Percentiles rank a stretch among this genome's conserved stretches.
Evolutionary conservation across 2,329 filamentous ascomycete genomes (phyloP).

Genomic region (Phaeosphaeria sp.): DNA sequence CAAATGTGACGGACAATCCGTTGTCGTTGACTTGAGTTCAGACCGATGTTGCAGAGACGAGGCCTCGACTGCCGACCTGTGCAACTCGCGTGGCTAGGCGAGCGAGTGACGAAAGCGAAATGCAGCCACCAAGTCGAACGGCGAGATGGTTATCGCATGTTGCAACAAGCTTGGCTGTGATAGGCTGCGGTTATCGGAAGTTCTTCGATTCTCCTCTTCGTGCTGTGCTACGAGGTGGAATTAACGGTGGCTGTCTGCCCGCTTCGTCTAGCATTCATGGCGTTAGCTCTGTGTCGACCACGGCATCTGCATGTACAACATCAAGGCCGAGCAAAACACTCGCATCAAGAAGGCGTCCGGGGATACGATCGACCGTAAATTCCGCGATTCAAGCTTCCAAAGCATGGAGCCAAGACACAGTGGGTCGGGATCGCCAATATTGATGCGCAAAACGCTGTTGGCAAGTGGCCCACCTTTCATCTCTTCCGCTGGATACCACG

Average conservation of each 20-base stretch:
- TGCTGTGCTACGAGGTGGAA: constrained; percentile 7
- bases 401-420: neutral
- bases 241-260: constrained; percentile 2
- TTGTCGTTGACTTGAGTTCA: neutral
- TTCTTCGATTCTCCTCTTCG: constrained; percentile 16
- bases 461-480: neutral
- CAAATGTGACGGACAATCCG: neutral
- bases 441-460: neutral
- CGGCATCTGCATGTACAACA: neutral
- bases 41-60: neutral
- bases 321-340: neutral
- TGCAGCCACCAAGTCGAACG: constrained; percentile 3
- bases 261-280: neutral
- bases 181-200: constrained; percentile 5
- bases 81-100: neutral
- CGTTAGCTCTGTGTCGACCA: neutral
- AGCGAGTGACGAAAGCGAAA: constrained; percentile 1
- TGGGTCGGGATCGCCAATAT: neutral
- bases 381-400: neutral
- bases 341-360: neutral
- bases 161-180: neutral
- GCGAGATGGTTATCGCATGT: constrained; percentile 11
- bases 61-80: no score
- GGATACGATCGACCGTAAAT: neutral
- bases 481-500: neutral